phyloP scores from a whole-genome alignment of 257 asterid species.

The Capsicum baccatum region DNA sequence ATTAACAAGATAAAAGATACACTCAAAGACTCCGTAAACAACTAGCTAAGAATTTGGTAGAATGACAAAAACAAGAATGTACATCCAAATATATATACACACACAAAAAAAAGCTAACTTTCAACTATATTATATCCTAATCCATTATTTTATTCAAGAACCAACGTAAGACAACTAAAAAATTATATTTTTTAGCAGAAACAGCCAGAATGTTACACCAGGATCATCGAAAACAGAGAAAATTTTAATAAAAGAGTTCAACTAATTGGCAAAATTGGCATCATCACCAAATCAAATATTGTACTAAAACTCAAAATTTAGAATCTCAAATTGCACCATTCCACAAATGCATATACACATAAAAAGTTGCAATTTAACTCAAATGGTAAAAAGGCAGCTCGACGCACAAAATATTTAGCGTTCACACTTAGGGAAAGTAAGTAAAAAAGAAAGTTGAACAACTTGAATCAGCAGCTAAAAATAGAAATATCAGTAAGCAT shows the following conservation, averaged over 20 bases:
- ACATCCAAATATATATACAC: not conserved
- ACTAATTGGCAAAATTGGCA: not conserved
- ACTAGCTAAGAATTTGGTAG: constrained; percentile 33
- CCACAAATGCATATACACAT: constrained; percentile 5
- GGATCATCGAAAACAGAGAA: constrained; percentile 28
- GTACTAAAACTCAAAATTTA: not conserved
- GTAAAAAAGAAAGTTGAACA: not conserved
- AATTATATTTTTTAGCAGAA: constrained; percentile 28
- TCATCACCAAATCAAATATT: not conserved
- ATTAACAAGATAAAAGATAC: constrained; percentile 23
- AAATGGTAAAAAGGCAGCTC: not conserved
- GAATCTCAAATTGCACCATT: not conserved
- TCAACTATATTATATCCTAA: constrained; percentile 13
- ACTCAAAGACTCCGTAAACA: constrained; percentile 31
- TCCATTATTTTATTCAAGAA: not conserved
- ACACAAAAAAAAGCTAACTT: not conserved
- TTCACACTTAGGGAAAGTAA: not conserved
- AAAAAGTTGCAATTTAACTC: not conserved
- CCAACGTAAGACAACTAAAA: not conserved
- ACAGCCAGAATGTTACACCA: constrained; percentile 41
- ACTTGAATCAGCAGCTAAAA: not conserved
- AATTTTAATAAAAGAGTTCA: constrained; percentile 1
- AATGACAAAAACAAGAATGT: constrained; percentile 26
- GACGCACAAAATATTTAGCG: too few relatives aligned
- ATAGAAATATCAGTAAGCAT: not conserved